Evolutionary conservation across 1,284 basidiomycete species (phyloP).

Genomic region (Marasmius tenuissimus): DNA sequence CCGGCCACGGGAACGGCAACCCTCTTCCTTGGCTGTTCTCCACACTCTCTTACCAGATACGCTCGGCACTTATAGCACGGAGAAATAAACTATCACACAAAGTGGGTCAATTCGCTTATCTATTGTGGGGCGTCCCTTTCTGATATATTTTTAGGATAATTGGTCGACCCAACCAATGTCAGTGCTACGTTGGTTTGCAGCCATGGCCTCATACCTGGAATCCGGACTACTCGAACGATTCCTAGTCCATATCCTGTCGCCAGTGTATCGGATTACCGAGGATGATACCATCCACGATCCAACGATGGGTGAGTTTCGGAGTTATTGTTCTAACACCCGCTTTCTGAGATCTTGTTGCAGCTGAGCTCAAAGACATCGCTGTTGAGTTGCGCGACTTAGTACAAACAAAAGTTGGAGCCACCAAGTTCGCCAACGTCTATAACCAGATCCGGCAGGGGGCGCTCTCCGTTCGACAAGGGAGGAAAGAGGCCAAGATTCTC

Average conservation of each 20-base stretch:
- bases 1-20: slow-evolving; percentile 39
- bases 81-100: slow-evolving; percentile 48
- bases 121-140: slow-evolving; percentile 4
- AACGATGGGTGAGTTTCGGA: slow-evolving; percentile 65
- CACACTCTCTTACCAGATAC: slow-evolving; percentile 86
- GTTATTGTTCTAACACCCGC: background rate
- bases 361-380: slow-evolving; percentile 81
- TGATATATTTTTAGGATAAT: slow-evolving; percentile 27
- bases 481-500: slow-evolving; percentile 66
- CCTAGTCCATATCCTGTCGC: slow-evolving; percentile 83
- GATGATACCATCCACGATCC: slow-evolving; percentile 79
- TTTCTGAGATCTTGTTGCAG: slow-evolving; percentile 39
- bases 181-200: slow-evolving; percentile 92
- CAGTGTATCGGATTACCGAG: slow-evolving; percentile 85
- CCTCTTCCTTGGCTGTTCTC: slow-evolving; percentile 93
- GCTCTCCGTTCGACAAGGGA: slow-evolving; percentile 67
- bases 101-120: slow-evolving; percentile 37
- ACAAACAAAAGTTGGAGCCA: slow-evolving; percentile 83
- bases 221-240: slow-evolving; percentile 59
- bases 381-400: slow-evolving; percentile 88
- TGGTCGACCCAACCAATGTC: slow-evolving; percentile 85
- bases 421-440: slow-evolving; percentile 79
- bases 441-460: slow-evolving; percentile 77
- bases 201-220: slow-evolving; percentile 78
- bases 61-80: slow-evolving; percentile 70